Percentiles rank a stretch among this genome's conserved stretches.
These are phyloP conservation scores for Eutrema japonicum DNA, from an alignment of 345 rosid genomes.

Conservation along the genomic window DNA sequence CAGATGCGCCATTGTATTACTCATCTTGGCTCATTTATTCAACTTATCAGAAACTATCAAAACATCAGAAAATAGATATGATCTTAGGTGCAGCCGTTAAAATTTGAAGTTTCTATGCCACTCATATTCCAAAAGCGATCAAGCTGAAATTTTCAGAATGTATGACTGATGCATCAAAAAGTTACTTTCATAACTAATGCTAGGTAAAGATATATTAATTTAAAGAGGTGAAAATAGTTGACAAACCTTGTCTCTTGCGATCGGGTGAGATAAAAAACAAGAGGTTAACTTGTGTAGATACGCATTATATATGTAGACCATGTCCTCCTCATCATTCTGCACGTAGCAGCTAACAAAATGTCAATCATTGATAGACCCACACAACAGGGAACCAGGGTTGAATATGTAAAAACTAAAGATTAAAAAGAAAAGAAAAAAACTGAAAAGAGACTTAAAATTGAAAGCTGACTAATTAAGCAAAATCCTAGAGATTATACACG, in stretches of 20 bases:
- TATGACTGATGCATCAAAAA: conserved; percentile 15
- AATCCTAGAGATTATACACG: conserved; percentile 12
- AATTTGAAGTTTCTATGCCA: conserved; percentile 6
- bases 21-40: conserved; percentile 20
- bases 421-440: background rate
- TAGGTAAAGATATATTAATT: background rate
- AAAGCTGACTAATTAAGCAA: conserved; percentile 13
- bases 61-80: conserved; percentile 14
- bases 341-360: conserved; percentile 42
- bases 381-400: background rate
- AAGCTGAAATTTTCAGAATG: background rate
- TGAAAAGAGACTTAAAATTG: background rate
- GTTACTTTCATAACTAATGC: background rate
- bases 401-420: conserved; percentile 28
- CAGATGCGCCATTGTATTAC: conserved; percentile 4
- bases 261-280: conserved; percentile 86
- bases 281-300: conserved; percentile 89
- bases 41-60: conserved; percentile 10
- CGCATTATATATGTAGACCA: conserved; percentile 87
- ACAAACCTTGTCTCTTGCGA: conserved; percentile 91
- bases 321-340: conserved; percentile 93
- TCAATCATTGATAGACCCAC: conserved; percentile 21
- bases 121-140: conserved; percentile 5
- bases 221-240: background rate
- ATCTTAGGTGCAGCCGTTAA: background rate